Conservation (phyloP, 495 filamentous ascomycete genomes). For the Hypoxylon fuscum region DNA sequence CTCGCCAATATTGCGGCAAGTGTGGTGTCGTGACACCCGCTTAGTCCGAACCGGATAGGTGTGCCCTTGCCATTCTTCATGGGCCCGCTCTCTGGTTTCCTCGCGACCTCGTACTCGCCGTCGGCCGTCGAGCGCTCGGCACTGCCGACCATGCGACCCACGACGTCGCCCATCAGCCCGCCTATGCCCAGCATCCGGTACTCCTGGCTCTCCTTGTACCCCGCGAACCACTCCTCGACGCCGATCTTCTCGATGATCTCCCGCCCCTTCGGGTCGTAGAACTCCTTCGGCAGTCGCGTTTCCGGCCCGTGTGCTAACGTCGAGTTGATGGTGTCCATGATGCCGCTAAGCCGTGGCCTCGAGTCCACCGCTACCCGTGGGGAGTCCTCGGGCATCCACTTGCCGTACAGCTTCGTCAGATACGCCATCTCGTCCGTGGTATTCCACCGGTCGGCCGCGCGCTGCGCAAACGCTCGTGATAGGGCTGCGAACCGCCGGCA, state of each 20-base stretch:
- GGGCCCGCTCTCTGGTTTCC: conserved; percentile 49
- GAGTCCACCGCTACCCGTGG: conserved; percentile 81
- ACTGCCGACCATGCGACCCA: conserved; percentile 81
- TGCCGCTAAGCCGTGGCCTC: conserved; percentile 83
- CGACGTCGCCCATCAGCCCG: conserved; percentile 80
- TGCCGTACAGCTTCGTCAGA: conserved; percentile 75
- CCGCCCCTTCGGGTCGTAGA: conserved; percentile 80
- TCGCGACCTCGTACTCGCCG: conserved; percentile 58
- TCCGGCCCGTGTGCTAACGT: conserved; percentile 84
- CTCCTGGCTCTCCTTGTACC: conserved; percentile 83
- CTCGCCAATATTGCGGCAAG: conserved; percentile 80
- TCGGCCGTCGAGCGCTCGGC: conserved; percentile 69
- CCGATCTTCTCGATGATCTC: conserved; percentile 79
- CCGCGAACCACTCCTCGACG: conserved; percentile 93
- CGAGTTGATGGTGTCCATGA: conserved; percentile 93
- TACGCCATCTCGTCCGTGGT: conserved; percentile 83
- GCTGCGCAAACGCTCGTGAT: conserved; percentile 79
- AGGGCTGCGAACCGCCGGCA: conserved; percentile 87
- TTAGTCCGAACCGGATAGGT: conserved; percentile 64
- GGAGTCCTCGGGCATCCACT: conserved; percentile 81
- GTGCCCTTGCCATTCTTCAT: conserved; percentile 65
- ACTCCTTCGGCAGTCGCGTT: conserved; percentile 80
- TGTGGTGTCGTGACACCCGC: conserved; percentile 95
- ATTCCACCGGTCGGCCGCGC: conserved; percentile 85
- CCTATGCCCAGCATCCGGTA: conserved; percentile 91